Base-by-base conservation (phyloP, 2,329 filamentous ascomycete species). In the Periconia sp. region DNA sequence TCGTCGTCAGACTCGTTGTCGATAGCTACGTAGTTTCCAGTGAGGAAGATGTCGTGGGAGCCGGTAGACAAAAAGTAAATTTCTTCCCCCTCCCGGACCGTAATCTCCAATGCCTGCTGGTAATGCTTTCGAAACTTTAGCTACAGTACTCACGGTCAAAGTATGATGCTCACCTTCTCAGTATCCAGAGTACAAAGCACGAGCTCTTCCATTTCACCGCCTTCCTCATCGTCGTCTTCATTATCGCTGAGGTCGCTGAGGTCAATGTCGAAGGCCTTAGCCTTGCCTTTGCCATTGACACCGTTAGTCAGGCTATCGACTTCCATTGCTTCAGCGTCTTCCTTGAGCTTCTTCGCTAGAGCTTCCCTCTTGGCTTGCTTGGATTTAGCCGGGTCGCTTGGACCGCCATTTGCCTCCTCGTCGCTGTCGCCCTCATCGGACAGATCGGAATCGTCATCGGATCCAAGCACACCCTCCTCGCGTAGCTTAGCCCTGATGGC, bases 161-260 rank as follows among this genome's bases (percentile, higher is more conserved):
- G 6, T 81, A n/a, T 11, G 13, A 11, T 33, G 70, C 84, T 71
- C 85, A 96, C 94, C 78, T 87, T 89, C 73, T 90, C 85, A 22
- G 92, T 89, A 75, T 97, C 92, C 40, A 99, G 84, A 50, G 94
- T 99, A 83, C 94, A 99, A 61, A 99, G 77, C 59, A 97, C 91
- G 62, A 89, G 89, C 78, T 96, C 89, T 72, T 96, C 90, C 39
- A 92, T 77, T 64, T 90, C 76, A 1, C 77, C 74, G 12, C 59
- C 78, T n/a, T 80, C 76, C 25, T 73, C 71, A 31, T 78, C 54
- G 8, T 61, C 59, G 16, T 61, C 74, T 29, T 73, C 70, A 30
- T 70, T 75, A 34, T 77, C 78, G 50, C 84, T 86, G 65, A 85
- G 85, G 52, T 81, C 85, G 73, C 88, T 89, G 57, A 80, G 84